These are phyloP conservation scores for Mycena venus DNA, from an alignment of 768 basidiomycete species.

Conservation along the genomic window DNA sequence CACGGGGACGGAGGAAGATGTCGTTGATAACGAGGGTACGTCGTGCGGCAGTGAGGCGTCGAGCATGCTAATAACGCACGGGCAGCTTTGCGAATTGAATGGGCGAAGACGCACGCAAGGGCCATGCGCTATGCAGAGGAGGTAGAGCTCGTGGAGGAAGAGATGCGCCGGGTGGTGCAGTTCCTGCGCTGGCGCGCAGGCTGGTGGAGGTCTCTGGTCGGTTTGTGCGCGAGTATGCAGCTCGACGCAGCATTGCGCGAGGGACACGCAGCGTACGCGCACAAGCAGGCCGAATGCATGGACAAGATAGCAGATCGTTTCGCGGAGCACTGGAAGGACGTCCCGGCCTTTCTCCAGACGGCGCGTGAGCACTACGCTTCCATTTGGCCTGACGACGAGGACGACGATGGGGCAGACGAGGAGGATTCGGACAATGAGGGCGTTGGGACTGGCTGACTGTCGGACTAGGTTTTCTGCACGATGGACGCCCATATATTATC, in stretches of 20 bases:
- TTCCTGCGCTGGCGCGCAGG: conserved; percentile 6
- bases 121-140: conserved; percentile 13
- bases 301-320: background rate
- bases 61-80: background rate
- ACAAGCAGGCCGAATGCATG: background rate
- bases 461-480: too few relatives aligned
- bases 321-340: background rate
- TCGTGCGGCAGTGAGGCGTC: too few relatives aligned
- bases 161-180: conserved; percentile 20
- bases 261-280: background rate
- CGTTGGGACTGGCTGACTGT: too few relatives aligned
- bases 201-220: conserved; percentile 1
- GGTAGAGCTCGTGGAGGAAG: conserved; percentile 22
- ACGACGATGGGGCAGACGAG: too few relatives aligned
- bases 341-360: background rate
- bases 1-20: background rate
- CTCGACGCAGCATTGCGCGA: background rate
- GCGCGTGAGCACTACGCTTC: background rate
- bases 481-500: too few relatives aligned
- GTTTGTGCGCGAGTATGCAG: background rate
- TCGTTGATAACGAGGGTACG: background rate
- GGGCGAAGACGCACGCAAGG: conserved; percentile 13
- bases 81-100: conserved; percentile 13
- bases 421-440: background rate
- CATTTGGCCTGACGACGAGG: background rate